These are phyloP conservation scores for Myochromella boudieri DNA, from an alignment of 768 basidiomycete species.

Conservation along the genomic window DNA sequence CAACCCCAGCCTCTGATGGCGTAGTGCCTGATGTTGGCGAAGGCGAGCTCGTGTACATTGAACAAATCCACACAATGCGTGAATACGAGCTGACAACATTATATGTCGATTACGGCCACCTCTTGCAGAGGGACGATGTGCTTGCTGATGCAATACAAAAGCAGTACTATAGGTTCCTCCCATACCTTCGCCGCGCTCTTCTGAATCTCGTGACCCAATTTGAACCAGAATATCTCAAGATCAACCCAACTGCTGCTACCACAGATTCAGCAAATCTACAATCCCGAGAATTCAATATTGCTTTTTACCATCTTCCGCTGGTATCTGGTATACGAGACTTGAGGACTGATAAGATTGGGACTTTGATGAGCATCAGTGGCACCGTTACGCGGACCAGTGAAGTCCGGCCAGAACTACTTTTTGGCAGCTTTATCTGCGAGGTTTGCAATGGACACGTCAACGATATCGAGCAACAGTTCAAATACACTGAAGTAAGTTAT, in stretches of 20 bases:
- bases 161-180: conserved; percentile 96
- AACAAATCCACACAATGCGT: conserved; percentile 94
- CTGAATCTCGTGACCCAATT: conserved; percentile 86
- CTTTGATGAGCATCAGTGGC: conserved; percentile 91
- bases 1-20: conserved; percentile 78
- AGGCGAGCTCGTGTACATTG: conserved; percentile 78
- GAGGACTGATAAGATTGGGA: conserved; percentile 91
- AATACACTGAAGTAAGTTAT: conserved; percentile 86
- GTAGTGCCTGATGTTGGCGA: conserved; percentile 52
- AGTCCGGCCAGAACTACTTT: conserved; percentile 92
- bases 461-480: conserved; percentile 99
- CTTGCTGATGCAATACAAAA: conserved; percentile 91
- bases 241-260: conserved; percentile 86
- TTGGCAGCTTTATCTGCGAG: conserved; percentile 91
- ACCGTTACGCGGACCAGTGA: conserved; percentile 98
- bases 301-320: conserved; percentile 92
- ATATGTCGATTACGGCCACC: conserved; percentile 93
- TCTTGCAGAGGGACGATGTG: conserved; percentile 87
- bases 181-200: conserved; percentile 89
- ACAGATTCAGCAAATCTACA: conserved; percentile 86
- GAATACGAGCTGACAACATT: conserved; percentile 94
- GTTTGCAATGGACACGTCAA: conserved; percentile 82
- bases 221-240: conserved; percentile 93
- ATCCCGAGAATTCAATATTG: conserved; percentile 91
- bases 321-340: conserved; percentile 94